A percentile compares a stretch with the other conserved stretches of the same genome.
Conservation (phyloP, 768 basidiomycete genomes). For the Kwoniella sp. region DNA sequence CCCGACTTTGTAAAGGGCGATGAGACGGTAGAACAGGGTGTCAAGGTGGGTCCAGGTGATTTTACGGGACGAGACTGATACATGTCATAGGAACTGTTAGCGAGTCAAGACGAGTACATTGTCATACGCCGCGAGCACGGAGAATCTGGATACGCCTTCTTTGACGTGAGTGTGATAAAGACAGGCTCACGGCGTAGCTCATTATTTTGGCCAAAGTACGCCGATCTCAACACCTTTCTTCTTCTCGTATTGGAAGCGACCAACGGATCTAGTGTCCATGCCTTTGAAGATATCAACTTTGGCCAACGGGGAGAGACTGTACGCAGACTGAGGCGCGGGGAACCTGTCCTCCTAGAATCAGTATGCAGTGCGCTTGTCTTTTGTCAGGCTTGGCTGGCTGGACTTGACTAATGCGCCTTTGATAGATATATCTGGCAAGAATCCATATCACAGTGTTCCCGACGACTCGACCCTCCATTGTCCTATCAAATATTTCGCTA, state of each 20-base stretch:
- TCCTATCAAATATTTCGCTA: slow-evolving; percentile 41
- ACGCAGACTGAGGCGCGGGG: slow-evolving; percentile 15
- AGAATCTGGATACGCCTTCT: slow-evolving; percentile 23
- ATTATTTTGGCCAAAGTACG: no score
- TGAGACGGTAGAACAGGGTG: slow-evolving; percentile 37
- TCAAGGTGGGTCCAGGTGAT: slow-evolving; percentile 27
- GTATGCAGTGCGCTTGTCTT: slow-evolving; percentile 33
- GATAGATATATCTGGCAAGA: slow-evolving; percentile 43
- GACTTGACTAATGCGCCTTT: not conserved
- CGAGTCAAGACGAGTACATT: not conserved
- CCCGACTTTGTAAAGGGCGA: slow-evolving; percentile 13
- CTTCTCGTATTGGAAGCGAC: slow-evolving; percentile 38
- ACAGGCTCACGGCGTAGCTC: no score
- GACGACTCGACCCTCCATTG: slow-evolving; percentile 23
- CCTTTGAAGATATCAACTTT: no score
- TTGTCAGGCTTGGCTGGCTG: not conserved
- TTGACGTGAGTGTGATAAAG: slow-evolving; percentile 37
- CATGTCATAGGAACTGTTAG: not conserved
- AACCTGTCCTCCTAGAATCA: slow-evolving; percentile 24
- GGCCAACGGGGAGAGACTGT: not conserved
- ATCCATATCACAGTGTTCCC: slow-evolving; percentile 35
- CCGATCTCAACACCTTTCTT: slow-evolving; percentile 45
- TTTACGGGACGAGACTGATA: not conserved
- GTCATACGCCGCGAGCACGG: not conserved
- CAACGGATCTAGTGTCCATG: no score